Evolutionary conservation across 805 yeast species (phyloP), one percentile per base, ranked within the genome.

Genomic region (Lachancea quebecensis): DNA sequence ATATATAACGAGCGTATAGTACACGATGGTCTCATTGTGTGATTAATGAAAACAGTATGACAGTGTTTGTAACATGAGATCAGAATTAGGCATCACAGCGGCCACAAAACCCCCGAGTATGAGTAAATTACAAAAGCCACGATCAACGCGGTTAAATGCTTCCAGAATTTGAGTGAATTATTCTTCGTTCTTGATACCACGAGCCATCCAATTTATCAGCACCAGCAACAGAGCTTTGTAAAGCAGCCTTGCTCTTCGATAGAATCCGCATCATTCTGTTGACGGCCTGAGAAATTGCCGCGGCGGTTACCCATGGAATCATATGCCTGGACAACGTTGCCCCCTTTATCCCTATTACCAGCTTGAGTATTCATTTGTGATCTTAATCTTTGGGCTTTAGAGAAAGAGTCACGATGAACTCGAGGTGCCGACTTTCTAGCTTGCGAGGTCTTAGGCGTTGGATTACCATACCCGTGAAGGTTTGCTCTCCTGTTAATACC

Each of bases 401-500:
- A 41, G 54, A 51, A 33, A 45, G 49, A 21, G 51, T 51, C 30
- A 50, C 50, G 18, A 34, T 34, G 46, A n/a, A 28, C 46, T 18
- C 38, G 42, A 31, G 46, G 46, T 10, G 42, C 42, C 16, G 45
- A 34, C 17, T 35, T 58, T 55, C 46, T 64, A n/a, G 40, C 46
- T 16, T 43, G 46, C 10, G 46, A 43, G 27, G 41, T 43, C 14
- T 36, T 65, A 34, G 83, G 83, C 49, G 71, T 78, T 42, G 85
- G 84, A 60, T 80, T 79, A 25, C 93, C 93, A 60, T 85, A 85
- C 4, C 95, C 95, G 61, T 85, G 88, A 52, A 85, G 66, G 65
- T 85, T 85, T 38, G 86, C 87, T 59, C 86, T 82, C 62, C 81
- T 83, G 60, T 85, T 85, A 49, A 82, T 76, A 49, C 73, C 60